A percentile compares a stretch with the other conserved stretches of the same genome.
phyloP scores from a whole-genome alignment of 139 green algal species.

The Protoeuglena noctilucae region DNA sequence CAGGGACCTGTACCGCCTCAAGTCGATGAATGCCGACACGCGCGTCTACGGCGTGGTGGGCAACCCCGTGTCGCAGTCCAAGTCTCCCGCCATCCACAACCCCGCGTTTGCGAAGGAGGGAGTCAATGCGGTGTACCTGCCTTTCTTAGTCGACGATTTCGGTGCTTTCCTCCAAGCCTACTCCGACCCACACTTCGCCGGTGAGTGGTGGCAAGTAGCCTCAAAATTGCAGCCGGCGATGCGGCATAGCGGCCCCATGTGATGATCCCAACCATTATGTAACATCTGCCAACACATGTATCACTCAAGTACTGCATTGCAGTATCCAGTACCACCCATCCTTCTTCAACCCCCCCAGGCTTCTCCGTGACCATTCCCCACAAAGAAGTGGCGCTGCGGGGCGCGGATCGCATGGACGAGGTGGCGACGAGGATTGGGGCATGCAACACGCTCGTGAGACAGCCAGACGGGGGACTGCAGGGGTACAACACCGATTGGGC shows the following conservation, averaged over 20 bases:
- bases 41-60: constrained; percentile 73
- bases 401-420: constrained; percentile 43
- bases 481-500: constrained; percentile 90
- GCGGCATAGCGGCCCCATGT: too few species aligned
- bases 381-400: constrained; percentile 69
- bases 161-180: constrained; percentile 56
- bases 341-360: too few species aligned
- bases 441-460: constrained; percentile 82
- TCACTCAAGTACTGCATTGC: too few species aligned
- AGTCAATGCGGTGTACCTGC: constrained; percentile 81
- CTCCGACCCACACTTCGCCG: constrained; percentile 37
- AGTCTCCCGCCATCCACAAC: constrained; percentile 76
- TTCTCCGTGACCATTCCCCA: constrained; percentile 91
- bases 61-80: constrained; percentile 73
- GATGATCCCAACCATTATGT: too few species aligned
- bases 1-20: constrained; percentile 42
- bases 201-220: too few species aligned
- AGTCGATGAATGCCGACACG: constrained; percentile 33
- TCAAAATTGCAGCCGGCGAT: too few species aligned
- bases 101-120: constrained; percentile 46
- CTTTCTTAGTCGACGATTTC: constrained; percentile 84
- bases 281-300: too few species aligned
- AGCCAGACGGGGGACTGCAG: constrained; percentile 41
- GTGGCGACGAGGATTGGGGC: constrained; percentile 72
- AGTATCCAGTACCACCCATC: too few species aligned